Evolutionary conservation across 176 grass and related monocot genomes (phyloP), one percentile per base, ranked within the genome.

Genomic region (Triticum monococcum): DNA sequence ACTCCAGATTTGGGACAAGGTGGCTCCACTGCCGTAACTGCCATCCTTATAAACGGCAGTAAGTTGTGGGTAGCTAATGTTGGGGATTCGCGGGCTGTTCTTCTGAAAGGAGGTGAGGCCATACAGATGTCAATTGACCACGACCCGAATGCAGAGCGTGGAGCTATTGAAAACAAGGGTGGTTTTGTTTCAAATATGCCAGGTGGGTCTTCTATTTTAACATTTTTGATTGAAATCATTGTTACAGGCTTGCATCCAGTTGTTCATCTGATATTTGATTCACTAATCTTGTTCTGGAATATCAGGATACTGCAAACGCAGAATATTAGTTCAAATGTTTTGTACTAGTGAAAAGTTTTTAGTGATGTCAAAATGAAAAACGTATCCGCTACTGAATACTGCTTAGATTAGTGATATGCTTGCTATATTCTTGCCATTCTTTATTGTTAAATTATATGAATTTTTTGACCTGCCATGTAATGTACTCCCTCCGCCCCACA

Each of bases 111-210:
- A 30, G 92, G 90, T 50, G 25, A 90, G 32, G 80, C 87, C 61
- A 88, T 91, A 86, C 91, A 95, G 77, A 89, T 98, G 87, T 91
- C 95, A 8, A 85, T 63, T n/a, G 95, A 98, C 77, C 95, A 98
- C 85, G 95, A 98, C 68, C 95, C 95, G 1, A 95, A 89, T 66
- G 82, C 79, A 17, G 95, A 95, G 78, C 93, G 93, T 20, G 72
- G 77, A 6, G 85, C 78, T 84, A 95, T 98, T 81, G 93, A 93
- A 91, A 93, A 86, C 52, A 95, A 79, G 68, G 95, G 93, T 77
- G 93, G 95, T 40, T 98, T 98, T 86, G 95, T 98, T 86, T 98
- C 95, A 48, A 98, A 98, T 59, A 90, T 95, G 86, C 95, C 93
- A 93, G 95, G 95, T 95, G 75, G 35, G 62, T 28, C 50, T 16